Conservation (phyloP, 2,329 filamentous ascomycete species). For the Elsinoe australis region DNA sequence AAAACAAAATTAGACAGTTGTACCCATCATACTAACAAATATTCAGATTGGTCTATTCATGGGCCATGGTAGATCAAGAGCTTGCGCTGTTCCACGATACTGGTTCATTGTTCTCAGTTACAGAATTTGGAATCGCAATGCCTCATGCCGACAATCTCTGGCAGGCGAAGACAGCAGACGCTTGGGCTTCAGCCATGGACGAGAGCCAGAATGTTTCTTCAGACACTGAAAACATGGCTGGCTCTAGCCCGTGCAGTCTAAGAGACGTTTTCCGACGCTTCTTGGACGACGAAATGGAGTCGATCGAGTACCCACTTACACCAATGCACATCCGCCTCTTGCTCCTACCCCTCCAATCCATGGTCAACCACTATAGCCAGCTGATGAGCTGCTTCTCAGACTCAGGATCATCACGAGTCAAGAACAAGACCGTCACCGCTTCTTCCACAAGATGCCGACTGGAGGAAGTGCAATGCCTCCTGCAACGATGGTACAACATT, state of each 20-base stretch:
- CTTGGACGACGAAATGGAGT: constrained; percentile 54
- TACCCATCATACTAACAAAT: constrained; percentile 21
- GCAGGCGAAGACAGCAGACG: constrained; percentile 50
- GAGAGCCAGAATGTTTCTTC: constrained; percentile 50
- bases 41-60: constrained; percentile 63
- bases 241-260: constrained; percentile 50
- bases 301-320: constrained; percentile 45
- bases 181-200: constrained; percentile 55
- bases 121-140: constrained; percentile 57
- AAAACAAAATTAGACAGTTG: constrained; percentile 27
- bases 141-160: constrained; percentile 57
- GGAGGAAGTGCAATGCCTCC: constrained; percentile 56
- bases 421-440: constrained; percentile 48
- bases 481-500: constrained; percentile 62
- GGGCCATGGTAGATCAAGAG: constrained; percentile 68
- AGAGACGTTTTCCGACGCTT: constrained; percentile 61
- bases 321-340: constrained; percentile 57
- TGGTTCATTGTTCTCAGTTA: constrained; percentile 55
- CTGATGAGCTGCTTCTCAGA: constrained; percentile 59
- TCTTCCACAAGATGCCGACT: constrained; percentile 53
- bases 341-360: constrained; percentile 59
- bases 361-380: constrained; percentile 58
- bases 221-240: constrained; percentile 47
- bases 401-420: constrained; percentile 40
- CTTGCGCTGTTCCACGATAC: constrained; percentile 59